Evolutionary conservation across 371 early-diverging fungal species (phyloP).

Genomic region (Haplosporangium sp.): DNA sequence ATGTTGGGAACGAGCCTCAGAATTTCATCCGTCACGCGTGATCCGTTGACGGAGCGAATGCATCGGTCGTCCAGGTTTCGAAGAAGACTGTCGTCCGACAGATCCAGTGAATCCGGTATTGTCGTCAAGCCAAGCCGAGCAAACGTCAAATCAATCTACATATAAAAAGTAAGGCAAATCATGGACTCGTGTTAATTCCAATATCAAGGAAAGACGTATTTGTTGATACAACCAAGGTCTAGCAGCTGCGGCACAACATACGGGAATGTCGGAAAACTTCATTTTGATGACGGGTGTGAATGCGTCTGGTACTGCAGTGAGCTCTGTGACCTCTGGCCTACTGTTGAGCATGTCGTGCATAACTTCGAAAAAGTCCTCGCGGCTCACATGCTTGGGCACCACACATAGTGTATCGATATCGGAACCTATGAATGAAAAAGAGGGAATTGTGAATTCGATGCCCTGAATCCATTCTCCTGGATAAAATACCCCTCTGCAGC

Average conservation of each 20-base stretch:
- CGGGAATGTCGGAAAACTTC: conserved; percentile 90
- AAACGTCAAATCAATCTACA: conserved; percentile 97
- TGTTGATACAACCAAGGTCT: too few relatives aligned
- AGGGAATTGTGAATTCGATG: not conserved
- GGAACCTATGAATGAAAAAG: conserved; percentile 68
- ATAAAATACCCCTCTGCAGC: too few relatives aligned
- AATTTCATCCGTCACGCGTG: conserved; percentile 99
- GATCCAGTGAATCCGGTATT: conserved; percentile 90
- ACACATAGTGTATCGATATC: conserved; percentile 99
- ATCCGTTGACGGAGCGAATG: conserved; percentile 97
- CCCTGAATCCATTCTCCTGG: not conserved
- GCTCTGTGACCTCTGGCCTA: conserved; percentile 88
- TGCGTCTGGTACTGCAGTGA: conserved; percentile 94
- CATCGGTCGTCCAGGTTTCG: conserved; percentile 94
- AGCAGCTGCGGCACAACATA: conserved; percentile 49
- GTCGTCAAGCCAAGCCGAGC: conserved; percentile 84
- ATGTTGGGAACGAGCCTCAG: conserved; percentile 96
- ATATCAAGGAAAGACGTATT: too few relatives aligned
- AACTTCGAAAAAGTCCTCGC: conserved; percentile 95
- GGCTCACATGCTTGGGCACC: conserved; percentile 92
- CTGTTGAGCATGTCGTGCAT: conserved; percentile 91
- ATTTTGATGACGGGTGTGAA: conserved; percentile 99
- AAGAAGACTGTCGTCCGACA: conserved; percentile 90
- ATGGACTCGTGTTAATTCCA: too few relatives aligned
- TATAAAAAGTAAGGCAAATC: not conserved